Conservation (phyloP, 805 yeast genomes). For the Saturnispora diversa region DNA sequence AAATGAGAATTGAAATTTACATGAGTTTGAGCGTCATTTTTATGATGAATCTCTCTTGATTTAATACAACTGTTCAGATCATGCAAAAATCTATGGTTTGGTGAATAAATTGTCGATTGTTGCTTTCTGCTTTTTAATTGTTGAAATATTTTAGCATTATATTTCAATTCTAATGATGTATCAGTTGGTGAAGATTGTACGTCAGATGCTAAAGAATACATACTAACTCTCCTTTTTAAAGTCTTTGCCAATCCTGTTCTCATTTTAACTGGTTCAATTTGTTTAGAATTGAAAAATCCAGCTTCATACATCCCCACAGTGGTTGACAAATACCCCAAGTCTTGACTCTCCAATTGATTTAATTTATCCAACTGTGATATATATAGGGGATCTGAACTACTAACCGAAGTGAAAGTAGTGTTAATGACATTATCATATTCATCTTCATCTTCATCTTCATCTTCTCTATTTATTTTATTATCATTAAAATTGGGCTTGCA, state of each 20-base stretch:
- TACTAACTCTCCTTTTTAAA: not conserved
- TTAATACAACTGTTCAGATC: slow-evolving; percentile 13
- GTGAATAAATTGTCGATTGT: not conserved
- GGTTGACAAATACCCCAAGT: slow-evolving; percentile 32
- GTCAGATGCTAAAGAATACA: slow-evolving; percentile 2
- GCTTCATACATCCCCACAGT: slow-evolving; percentile 36
- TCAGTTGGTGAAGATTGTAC: not conserved
- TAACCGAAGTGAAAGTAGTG: not conserved
- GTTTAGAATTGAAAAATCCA: slow-evolving; percentile 25
- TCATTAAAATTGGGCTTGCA: not conserved
- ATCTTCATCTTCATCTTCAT: slow-evolving; percentile 2
- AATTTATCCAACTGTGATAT: not conserved
- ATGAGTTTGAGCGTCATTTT: not conserved
- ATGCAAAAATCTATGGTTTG: not conserved
- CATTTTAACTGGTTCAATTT: slow-evolving; percentile 1
- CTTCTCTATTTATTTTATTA: too few species aligned
- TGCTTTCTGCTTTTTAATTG: too few species aligned
- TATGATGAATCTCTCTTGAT: not conserved
- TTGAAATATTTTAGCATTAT: not conserved
- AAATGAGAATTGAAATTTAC: not conserved
- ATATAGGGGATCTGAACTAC: slow-evolving; percentile 2
- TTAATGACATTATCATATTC: not conserved
- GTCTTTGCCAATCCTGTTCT: not conserved
- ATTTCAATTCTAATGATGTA: not conserved
- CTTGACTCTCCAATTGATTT: slow-evolving; percentile 12